These are phyloP conservation scores for Cercospora sp. DNA, from an alignment of 2,329 filamentous ascomycete species.

Conservation along the genomic window DNA sequence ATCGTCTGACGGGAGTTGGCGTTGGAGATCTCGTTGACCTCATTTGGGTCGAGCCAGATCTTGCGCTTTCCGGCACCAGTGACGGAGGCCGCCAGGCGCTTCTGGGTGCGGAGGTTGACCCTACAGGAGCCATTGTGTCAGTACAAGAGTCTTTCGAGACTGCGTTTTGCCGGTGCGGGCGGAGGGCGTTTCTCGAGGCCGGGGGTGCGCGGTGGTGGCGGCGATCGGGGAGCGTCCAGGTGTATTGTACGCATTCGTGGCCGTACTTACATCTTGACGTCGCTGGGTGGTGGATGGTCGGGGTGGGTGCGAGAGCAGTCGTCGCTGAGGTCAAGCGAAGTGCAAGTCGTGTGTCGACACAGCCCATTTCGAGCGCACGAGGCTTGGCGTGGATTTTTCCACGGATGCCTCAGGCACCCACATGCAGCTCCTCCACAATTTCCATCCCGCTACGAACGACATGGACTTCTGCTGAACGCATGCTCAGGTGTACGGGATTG, in stretches of 20 bases:
- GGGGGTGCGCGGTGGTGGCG: conserved; percentile 11
- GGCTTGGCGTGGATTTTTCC: conserved; percentile 9
- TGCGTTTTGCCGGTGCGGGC: conserved; percentile 11
- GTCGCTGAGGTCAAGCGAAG: conserved; percentile 12
- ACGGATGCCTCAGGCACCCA: neutral
- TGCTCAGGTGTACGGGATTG: neutral
- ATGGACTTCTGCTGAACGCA: neutral
- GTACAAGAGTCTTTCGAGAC: conserved; percentile 19
- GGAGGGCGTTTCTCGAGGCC: conserved; percentile 11
- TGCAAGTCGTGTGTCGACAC: conserved; percentile 5
- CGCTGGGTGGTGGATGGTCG: conserved; percentile 31
- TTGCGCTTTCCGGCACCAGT: conserved; percentile 99
- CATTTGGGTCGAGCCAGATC: conserved; percentile 99
- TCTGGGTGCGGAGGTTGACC: conserved; percentile 99
- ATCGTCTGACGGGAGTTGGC: conserved; percentile 99
- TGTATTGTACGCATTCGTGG: conserved; percentile 1
- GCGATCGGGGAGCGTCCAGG: conserved; percentile 9
- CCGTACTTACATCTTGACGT: conserved; percentile 35
- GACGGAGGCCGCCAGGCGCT: conserved; percentile 98
- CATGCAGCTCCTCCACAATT: neutral
- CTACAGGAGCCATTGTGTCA: conserved; percentile 54
- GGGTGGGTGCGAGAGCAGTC: conserved; percentile 17
- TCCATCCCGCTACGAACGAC: neutral
- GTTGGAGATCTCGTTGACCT: conserved; percentile 99
- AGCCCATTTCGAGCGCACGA: conserved; percentile 8